These are phyloP conservation scores for Choiromyces venosus DNA, from an alignment of 495 filamentous ascomycete species.

Conservation along the genomic window DNA sequence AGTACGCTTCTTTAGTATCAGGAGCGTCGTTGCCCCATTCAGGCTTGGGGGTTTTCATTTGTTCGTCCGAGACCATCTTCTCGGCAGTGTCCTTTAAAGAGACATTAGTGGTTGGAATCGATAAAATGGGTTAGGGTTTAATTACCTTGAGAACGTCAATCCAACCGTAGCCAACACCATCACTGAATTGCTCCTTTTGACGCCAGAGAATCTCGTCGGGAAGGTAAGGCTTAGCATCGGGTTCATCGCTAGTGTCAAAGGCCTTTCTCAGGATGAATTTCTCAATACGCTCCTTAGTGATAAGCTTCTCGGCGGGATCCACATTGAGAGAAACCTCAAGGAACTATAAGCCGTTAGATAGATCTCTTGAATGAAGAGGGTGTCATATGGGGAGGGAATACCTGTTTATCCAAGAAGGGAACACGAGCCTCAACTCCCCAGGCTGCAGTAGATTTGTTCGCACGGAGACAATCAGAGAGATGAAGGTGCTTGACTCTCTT, in stretches of 20 bases:
- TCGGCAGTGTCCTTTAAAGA: slow-evolving; percentile 67
- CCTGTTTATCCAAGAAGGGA: slow-evolving; percentile 90
- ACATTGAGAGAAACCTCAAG: slow-evolving; percentile 85
- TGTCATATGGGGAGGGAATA: slow-evolving; percentile 37
- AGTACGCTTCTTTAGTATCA: slow-evolving; percentile 92
- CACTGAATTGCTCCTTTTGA: slow-evolving; percentile 98
- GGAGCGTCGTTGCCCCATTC: slow-evolving; percentile 91
- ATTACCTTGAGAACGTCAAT: slow-evolving; percentile 78
- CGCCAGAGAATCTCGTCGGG: slow-evolving; percentile 93
- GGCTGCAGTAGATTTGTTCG: slow-evolving; percentile 98
- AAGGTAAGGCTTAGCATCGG: slow-evolving; percentile 71
- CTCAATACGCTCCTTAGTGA: slow-evolving; percentile 81
- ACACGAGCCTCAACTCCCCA: slow-evolving; percentile 98
- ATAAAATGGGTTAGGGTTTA: too few relatives aligned
- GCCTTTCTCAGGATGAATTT: slow-evolving; percentile 97
- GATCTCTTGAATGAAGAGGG: not conserved
- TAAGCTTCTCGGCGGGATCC: slow-evolving; percentile 91
- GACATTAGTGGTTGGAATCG: not conserved
- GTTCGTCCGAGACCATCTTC: slow-evolving; percentile 82
- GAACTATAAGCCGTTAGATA: slow-evolving; percentile 57
- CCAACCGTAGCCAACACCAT: slow-evolving; percentile 98
- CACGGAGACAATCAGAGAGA: slow-evolving; percentile 86
- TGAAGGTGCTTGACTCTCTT: slow-evolving; percentile 92
- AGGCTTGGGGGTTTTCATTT: slow-evolving; percentile 92
- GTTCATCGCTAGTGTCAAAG: slow-evolving; percentile 86